phyloP scores from a whole-genome alignment of 441 rosid genomes.

The Viola pubescens region DNA sequence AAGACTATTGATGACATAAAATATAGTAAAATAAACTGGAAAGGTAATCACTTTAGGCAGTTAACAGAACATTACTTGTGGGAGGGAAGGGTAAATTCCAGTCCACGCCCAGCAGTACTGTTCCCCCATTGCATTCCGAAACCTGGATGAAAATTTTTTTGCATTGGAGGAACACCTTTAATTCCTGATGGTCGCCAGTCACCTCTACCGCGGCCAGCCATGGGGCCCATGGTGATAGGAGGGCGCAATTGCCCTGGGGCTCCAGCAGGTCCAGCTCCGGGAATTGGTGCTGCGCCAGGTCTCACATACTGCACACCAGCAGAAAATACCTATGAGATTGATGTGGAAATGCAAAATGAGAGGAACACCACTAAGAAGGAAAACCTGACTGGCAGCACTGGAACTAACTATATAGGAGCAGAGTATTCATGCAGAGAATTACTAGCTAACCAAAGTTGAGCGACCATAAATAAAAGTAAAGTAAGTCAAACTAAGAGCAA shows the following conservation, averaged over 20 bases:
- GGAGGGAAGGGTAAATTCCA: conserved; percentile 93
- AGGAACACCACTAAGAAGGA: neutral
- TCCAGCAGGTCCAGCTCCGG: conserved; percentile 57
- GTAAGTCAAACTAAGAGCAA: conserved; percentile 3
- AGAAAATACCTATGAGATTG: conserved; percentile 21
- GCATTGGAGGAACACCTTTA: conserved; percentile 54
- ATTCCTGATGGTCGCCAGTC: conserved; percentile 85
- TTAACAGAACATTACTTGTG: conserved; percentile 65
- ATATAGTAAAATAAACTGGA: conserved; percentile 2
- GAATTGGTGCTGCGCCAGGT: conserved; percentile 80
- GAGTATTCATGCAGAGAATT: neutral
- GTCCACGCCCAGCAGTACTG: conserved; percentile 60
- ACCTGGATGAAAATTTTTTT: conserved; percentile 65
- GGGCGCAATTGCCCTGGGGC: conserved; percentile 79
- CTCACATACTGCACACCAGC: conserved; percentile 82
- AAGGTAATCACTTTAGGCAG: conserved; percentile 12
- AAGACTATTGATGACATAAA: neutral
- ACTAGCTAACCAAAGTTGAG: conserved; percentile 4
- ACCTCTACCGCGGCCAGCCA: conserved; percentile 89
- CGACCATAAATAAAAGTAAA: neutral
- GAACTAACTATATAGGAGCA: neutral
- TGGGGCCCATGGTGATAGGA: conserved; percentile 42
- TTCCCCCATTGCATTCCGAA: conserved; percentile 62
- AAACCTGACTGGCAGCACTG: neutral
- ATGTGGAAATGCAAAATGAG: conserved; percentile 9